These are phyloP conservation scores for Aspergillus bridgeri DNA, from an alignment of 495 filamentous ascomycete genomes.

Conservation along the genomic window DNA sequence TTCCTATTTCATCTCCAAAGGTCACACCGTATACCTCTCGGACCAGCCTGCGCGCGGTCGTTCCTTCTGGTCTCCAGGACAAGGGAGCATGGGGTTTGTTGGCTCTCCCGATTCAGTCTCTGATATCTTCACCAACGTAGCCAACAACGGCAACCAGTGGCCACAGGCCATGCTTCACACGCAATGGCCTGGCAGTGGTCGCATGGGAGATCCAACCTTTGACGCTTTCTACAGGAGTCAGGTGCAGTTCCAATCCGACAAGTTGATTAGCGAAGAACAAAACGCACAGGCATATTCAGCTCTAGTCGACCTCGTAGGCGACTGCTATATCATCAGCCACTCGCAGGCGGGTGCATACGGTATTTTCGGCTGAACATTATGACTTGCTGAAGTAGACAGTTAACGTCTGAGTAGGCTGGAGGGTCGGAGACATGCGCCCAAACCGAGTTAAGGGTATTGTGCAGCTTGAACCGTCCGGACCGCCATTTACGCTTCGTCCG, in stretches of 20 bases:
- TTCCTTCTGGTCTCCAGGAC: conserved; percentile 2
- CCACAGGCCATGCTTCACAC: conserved; percentile 44
- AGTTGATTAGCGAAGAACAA: conserved; percentile 16
- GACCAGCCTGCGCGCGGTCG: conserved; percentile 42
- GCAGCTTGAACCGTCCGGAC: conserved; percentile 28
- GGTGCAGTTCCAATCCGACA: conserved; percentile 25
- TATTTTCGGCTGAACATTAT: neutral
- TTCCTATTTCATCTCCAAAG: conserved; percentile 44
- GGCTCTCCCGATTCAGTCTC: conserved; percentile 25
- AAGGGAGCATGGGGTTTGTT: conserved; percentile 11
- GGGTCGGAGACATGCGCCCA: conserved; percentile 27
- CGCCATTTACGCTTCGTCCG: conserved; percentile 15
- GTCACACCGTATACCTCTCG: conserved; percentile 44
- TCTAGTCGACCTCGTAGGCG: conserved; percentile 31
- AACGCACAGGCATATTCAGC: conserved; percentile 22
- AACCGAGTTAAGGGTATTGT: conserved; percentile 26
- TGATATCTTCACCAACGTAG: conserved; percentile 35
- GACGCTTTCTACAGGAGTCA: conserved; percentile 38
- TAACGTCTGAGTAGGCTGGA: conserved; percentile 10
- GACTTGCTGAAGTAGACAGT: neutral
- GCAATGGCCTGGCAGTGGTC: conserved; percentile 54
- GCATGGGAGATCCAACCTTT: conserved; percentile 47
- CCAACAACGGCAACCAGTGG: conserved; percentile 33
- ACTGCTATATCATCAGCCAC: conserved; percentile 29
- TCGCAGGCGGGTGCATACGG: conserved; percentile 28